Conservation (phyloP, 2,329 filamentous ascomycete species). For the Aspergillus fructus region DNA sequence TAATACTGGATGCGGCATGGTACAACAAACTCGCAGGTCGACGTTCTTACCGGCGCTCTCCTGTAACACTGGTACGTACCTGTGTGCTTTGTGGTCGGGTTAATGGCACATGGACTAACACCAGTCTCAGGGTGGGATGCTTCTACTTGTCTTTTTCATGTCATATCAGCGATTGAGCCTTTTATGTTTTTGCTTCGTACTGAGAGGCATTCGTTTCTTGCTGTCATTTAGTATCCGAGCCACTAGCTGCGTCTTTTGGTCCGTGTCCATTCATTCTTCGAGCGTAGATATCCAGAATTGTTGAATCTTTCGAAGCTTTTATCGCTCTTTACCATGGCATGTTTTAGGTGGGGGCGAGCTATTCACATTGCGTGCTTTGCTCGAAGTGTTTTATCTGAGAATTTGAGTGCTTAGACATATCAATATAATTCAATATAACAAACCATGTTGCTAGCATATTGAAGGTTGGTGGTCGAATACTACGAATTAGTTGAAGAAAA, state of each 20-base stretch:
- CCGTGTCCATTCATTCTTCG: background rate
- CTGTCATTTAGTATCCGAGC: background rate
- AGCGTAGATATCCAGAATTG: background rate
- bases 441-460: background rate
- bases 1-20: constrained; percentile 1
- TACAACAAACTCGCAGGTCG: background rate
- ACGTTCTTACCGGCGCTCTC: background rate
- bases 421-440: background rate
- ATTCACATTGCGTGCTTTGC: background rate
- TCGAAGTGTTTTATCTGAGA: background rate
- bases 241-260: background rate
- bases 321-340: background rate
- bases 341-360: background rate
- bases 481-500: background rate
- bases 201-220: background rate
- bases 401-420: background rate
- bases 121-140: background rate
- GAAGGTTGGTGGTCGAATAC: background rate
- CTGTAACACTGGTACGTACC: background rate
- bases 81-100: background rate
- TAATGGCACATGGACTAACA: background rate
- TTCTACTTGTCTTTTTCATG: background rate
- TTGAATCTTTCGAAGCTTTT: background rate
- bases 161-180: background rate
- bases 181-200: background rate